phyloP scores from a whole-genome alignment of 768 basidiomycete species.

The Trametes sanguinea region DNA sequence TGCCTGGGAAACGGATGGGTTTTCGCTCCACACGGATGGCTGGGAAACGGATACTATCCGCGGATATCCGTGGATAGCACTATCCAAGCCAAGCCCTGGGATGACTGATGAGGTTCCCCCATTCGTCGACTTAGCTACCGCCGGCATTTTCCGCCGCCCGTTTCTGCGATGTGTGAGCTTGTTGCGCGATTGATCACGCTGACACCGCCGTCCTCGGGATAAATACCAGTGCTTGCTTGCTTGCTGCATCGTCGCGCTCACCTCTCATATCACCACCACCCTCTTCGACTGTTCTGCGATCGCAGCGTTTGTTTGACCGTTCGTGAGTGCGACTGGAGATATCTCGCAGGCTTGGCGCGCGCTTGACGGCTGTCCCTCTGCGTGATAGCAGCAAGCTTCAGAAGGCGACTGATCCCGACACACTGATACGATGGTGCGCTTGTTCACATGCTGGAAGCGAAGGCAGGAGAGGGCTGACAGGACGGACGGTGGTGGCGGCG shows the following conservation, averaged over 20 bases:
- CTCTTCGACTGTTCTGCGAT: background rate
- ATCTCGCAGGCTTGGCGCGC: background rate
- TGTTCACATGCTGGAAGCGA: background rate
- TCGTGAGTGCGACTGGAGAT: background rate
- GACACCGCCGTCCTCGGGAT: conserved; percentile 9
- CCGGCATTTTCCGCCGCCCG: conserved; percentile 14
- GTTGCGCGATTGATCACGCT: conserved; percentile 23
- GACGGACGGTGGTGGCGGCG: background rate
- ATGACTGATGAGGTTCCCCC: conserved; percentile 12
- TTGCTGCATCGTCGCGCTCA: background rate
- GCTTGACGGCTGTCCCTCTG: background rate
- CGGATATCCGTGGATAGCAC: too few species aligned
- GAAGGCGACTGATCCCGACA: background rate
- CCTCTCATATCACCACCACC: background rate
- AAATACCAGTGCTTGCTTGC: conserved; percentile 4
- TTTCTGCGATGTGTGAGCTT: conserved; percentile 13
- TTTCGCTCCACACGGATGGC: too few species aligned
- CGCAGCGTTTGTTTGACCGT: background rate
- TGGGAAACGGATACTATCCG: too few species aligned
- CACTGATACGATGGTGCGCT: conserved; percentile 21
- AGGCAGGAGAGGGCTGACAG: background rate
- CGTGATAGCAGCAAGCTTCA: background rate
- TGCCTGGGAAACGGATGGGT: too few species aligned
- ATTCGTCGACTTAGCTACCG: conserved; percentile 14
- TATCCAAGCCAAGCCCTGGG: too few species aligned